These are phyloP conservation scores for Ascochyta viciae-villosae DNA, from an alignment of 2,329 filamentous ascomycete genomes.

Conservation along the genomic window DNA sequence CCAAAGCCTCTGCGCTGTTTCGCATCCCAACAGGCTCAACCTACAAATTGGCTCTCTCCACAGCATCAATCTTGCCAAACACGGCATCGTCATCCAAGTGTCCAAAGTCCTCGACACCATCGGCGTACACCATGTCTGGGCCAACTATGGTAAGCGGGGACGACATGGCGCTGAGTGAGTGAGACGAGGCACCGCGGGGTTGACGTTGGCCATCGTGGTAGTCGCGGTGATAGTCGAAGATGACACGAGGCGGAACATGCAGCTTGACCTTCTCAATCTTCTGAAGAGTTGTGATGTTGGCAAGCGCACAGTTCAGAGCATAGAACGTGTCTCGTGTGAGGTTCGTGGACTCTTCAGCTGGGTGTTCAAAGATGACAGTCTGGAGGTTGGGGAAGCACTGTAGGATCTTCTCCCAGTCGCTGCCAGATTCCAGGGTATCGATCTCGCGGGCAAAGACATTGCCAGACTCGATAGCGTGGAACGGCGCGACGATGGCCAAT, in stretches of 20 bases:
- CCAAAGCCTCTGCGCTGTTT: background rate
- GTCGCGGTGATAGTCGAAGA: slow-evolving; percentile 11
- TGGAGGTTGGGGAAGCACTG: slow-evolving; percentile 23
- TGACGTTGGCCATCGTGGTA: background rate
- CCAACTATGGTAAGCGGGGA: slow-evolving; percentile 6
- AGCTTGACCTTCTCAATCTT: background rate
- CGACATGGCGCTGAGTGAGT: background rate
- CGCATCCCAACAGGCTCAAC: background rate
- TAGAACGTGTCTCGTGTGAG: slow-evolving; percentile 15
- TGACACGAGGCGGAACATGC: slow-evolving; percentile 2
- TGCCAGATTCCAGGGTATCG: slow-evolving; percentile 10
- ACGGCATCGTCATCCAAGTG: background rate
- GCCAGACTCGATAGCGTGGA: slow-evolving; percentile 21
- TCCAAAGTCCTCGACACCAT: slow-evolving; percentile 1
- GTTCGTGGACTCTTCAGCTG: background rate
- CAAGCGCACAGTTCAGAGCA: slow-evolving; percentile 14
- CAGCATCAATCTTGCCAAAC: slow-evolving; percentile 4
- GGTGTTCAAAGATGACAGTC: slow-evolving; percentile 19
- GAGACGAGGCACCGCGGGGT: background rate
- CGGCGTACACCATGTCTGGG: slow-evolving; percentile 5
- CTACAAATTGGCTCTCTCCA: background rate
- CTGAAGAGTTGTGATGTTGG: background rate
- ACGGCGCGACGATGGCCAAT: slow-evolving; percentile 19
- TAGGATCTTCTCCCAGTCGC: slow-evolving; percentile 27
- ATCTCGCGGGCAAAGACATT: slow-evolving; percentile 16